Percentiles rank a stretch among this genome's conserved stretches.
Evolutionary conservation across 768 basidiomycete species (phyloP).

Genomic region (Lactarius sanguifluus): DNA sequence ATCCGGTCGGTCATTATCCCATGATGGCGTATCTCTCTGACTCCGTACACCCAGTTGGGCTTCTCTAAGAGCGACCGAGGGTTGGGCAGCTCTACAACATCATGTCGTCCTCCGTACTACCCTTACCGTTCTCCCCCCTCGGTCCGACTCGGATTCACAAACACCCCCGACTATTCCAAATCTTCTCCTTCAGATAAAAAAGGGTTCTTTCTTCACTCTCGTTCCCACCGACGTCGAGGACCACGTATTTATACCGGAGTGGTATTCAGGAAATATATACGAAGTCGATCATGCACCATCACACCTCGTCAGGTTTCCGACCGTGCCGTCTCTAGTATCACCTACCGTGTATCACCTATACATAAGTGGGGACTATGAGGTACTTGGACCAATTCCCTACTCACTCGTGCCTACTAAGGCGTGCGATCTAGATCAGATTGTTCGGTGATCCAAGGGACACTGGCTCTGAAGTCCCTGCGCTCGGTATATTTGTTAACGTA

Average conservation of each 20-base stretch:
- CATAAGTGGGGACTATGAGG: slow-evolving; percentile 85
- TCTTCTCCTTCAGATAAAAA: slow-evolving; percentile 59
- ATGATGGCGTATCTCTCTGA: neutral
- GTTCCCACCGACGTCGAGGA: slow-evolving; percentile 42
- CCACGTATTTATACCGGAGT: slow-evolving; percentile 43
- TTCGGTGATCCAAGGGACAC: slow-evolving; percentile 69
- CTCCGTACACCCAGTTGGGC: slow-evolving; percentile 55
- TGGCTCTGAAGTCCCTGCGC: slow-evolving; percentile 44
- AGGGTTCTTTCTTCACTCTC: slow-evolving; percentile 76
- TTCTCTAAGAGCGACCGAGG: slow-evolving; percentile 69
- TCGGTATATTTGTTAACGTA: slow-evolving; percentile 51
- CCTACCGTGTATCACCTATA: slow-evolving; percentile 65
- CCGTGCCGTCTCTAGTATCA: slow-evolving; percentile 39
- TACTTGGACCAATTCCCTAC: slow-evolving; percentile 30
- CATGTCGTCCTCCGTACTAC: slow-evolving; percentile 67
- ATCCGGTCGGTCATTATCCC: slow-evolving; percentile 46
- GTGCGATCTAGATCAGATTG: slow-evolving; percentile 60
- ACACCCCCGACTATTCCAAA: slow-evolving; percentile 37
- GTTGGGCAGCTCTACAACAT: slow-evolving; percentile 87
- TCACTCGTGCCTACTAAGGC: slow-evolving; percentile 9
- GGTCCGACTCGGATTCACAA: slow-evolving; percentile 5
- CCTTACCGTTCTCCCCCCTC: slow-evolving; percentile 56
- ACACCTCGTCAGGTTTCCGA: slow-evolving; percentile 51
- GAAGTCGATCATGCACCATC: slow-evolving; percentile 53
- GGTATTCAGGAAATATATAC: slow-evolving; percentile 91